Base-by-base conservation (phyloP, 2,329 filamentous ascomycete species). In the Phyllosticta citriasiana region DNA sequence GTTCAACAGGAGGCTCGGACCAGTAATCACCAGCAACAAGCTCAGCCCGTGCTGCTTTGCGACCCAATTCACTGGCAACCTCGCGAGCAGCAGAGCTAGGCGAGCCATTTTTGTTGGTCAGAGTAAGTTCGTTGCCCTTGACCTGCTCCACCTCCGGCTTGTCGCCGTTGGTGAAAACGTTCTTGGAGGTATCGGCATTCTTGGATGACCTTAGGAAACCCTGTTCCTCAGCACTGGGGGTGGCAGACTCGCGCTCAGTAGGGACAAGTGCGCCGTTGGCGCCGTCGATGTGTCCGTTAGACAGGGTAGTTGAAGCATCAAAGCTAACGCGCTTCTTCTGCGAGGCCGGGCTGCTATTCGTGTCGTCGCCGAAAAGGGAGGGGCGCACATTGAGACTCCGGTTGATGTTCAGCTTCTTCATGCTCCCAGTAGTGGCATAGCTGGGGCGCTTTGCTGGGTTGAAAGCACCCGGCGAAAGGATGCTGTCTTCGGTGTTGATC, bases 381-480 rank as follows among this genome's bases (percentile, higher is more conserved):
- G 77, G 78, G 67, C 90, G 70, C 8, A 67, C 88, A 62, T 83
- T 91, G 71, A 99, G 81, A 66, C 87, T 88, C 65, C 91, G 87
- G 75, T 97, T 95, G 72, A 99, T 97, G 59, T 92, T 88, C 61
- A 99, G 82, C 73, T 91, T 92, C 78, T 97, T 97, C 67, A 96
- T 84, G 70, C 83, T 89, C 50, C 73, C 72, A 22, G 62, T 58
- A 33, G 67, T 70, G 16, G 67, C 69, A 56, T 69, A 73, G 27
- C 67, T 66, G 7, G 52, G 57, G 35, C 71, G 71, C 57, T 70
- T 69, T 40, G 84, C 87, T 26, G 87, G 80, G 2, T 89, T 89
- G 72, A 97, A 92, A 2, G 91, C 91, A 47, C 90, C 90, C 0
- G 92, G 91, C 1, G 89, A 84, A 27, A 97, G 79, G 61, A 97